phyloP scores from a whole-genome alignment of 2,329 filamentous ascomycete genomes.

The Aspergillus sp. region DNA sequence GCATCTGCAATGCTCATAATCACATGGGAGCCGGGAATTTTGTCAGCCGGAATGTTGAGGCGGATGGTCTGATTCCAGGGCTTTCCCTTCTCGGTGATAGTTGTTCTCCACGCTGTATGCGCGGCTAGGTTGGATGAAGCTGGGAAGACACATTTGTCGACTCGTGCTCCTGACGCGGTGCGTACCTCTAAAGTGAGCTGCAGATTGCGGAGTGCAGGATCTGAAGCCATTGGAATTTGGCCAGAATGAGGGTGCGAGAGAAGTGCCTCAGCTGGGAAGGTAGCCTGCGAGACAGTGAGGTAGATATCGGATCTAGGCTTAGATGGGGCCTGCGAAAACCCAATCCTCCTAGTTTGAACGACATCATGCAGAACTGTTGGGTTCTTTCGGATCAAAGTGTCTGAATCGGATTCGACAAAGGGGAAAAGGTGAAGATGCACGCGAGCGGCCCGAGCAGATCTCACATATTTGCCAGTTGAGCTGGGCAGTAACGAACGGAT shows the following conservation, averaged over 20 bases:
- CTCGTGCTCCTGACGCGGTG: conserved; percentile 71
- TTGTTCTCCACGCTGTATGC: conserved; percentile 84
- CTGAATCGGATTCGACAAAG: conserved; percentile 75
- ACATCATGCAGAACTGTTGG: conserved; percentile 84
- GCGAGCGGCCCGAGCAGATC: conserved; percentile 69
- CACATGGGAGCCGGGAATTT: conserved; percentile 80
- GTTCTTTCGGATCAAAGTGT: conserved; percentile 77
- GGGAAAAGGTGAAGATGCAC: conserved; percentile 76
- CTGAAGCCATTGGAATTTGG: conserved; percentile 70
- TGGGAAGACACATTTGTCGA: conserved; percentile 79
- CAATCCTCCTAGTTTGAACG: conserved; percentile 80
- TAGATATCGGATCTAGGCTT: conserved; percentile 93
- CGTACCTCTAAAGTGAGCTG: conserved; percentile 90
- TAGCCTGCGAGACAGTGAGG: conserved; percentile 75
- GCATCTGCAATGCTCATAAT: conserved; percentile 87
- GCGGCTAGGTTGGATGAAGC: conserved; percentile 77
- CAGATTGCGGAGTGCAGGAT: conserved; percentile 68
- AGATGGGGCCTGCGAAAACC: conserved; percentile 87
- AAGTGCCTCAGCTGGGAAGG: conserved; percentile 67
- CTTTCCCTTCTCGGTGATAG: conserved; percentile 74
- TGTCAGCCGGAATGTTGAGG: conserved; percentile 72
- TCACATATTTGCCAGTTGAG: conserved; percentile 70
- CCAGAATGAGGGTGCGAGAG: conserved; percentile 73
- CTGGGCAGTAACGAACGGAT: conserved; percentile 73
- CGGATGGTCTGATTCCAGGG: conserved; percentile 87